Base-by-base conservation (phyloP, 306 rosid species). In the Prunus kanzakura region DNA sequence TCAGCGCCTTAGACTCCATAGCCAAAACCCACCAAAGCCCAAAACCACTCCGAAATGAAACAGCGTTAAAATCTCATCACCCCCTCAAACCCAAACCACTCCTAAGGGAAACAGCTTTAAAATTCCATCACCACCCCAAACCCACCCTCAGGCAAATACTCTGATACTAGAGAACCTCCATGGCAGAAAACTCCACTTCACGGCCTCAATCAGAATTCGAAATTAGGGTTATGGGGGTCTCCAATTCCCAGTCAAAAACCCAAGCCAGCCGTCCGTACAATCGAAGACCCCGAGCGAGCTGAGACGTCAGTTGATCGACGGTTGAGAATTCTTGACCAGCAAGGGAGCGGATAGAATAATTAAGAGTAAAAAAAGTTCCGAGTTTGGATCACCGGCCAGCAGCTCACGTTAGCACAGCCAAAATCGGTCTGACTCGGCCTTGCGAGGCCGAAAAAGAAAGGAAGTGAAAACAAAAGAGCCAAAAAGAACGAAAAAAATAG, bases 1-100 rank as follows among this genome's bases (percentile, higher is more conserved):
- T 88, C 66, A 85, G 38, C 64, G 75, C 90, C 79, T 72, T 82
- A 60, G 76, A 12, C 84, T 86, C 95, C 97, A 91, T 94, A 63
- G 12, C 74, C 74, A 63, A 72, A 43, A 58, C 60, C 63, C 50
- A 45, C 80, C 61, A 41, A 79, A 74, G 68, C 46, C 38, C 22
- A 70, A 70, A 38, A 38, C 43, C 9, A 38, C 43, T 38, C 43
- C 43, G 43, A 38, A 38, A 38, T 38, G 43, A 38, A 38, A 38
- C 2, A 38, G 43, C 43, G 7, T 38, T 38, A 38, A 38, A 35
- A 35, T 35, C 41, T 8, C 41, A 35, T 35, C 41, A 35, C 41
- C 41, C 6, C 41, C 41, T 6, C 7, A 35, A 35, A 35, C 41
- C 41, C 7, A 35, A 35, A 35, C 41, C 8, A 35, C 8, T 35